Evolutionary conservation across 2,329 filamentous ascomycete species (phyloP), one percentile per base, ranked within the genome.

Genomic region (Fusarium longipes): DNA sequence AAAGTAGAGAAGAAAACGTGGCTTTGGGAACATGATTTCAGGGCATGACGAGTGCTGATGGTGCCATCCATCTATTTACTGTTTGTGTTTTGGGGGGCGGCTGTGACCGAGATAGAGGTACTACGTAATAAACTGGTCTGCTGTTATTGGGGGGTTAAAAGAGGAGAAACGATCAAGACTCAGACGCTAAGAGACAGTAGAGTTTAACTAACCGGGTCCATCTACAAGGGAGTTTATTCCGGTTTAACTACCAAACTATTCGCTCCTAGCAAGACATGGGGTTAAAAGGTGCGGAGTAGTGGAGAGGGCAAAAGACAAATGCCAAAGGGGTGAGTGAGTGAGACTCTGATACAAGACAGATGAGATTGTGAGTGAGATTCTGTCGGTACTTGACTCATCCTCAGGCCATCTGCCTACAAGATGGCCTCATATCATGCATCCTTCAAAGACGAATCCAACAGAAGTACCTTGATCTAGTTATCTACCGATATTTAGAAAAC

Each of bases 221-320:
- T 32, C 42, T 51, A n/a, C 20, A 49, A 48, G 50, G 32, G 45
- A 51, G 49, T 30, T 50, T 63, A 36, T 48, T 55, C 42, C 48
- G 35, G 30, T 27, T 33, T 32, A 45, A 29, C 25, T 43, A n/a
- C 25, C 25, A n/a, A 5, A n/a, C 9, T 40, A 17, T 40, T 25
- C 27, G 32, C 15, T 40, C 17, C 24, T 60, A 40, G 17, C 10
- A 27, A 14, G 42, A 30, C 45, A 17, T 42, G 45, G 61, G 49
- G 61, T n/a, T 59, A 64, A 57, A 59, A 29, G 68, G 50, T 68
- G 69, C 70, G 70, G 70, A 73, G 70, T 72, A 70, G 65, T 59
- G 67, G 70, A 51, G 70, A 61, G 51, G 42, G 49, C 29, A 29
- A 4, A 35, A 35, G 8, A n/a, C n/a, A n/a, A 33, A 48, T 52